Evolutionary conservation across 106 monocot species (phyloP), one percentile per base, ranked within the genome.

Genomic region (Xerophyta viscosa): DNA sequence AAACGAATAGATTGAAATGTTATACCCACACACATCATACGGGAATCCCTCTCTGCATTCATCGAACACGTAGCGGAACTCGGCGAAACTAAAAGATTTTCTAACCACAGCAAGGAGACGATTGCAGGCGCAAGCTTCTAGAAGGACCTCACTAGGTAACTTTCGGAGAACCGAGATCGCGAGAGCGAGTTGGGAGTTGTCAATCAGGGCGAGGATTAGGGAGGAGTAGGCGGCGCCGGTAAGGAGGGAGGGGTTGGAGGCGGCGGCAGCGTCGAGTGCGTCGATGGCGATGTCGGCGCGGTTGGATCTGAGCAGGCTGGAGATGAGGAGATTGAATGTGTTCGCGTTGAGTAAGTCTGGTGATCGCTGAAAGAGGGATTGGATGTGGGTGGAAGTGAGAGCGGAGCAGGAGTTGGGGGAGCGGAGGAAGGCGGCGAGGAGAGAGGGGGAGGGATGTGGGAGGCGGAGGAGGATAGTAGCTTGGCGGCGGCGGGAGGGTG

Each of bases 1-100:
- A 29, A 90, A 99, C 2, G 77, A 85, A 27, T 80, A 77, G 43
- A 99, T 90, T 48, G 74, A 80, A 21, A 86, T 61, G 54, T 99
- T 90, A 47, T 74, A 91, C 7, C 67, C 48, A 27, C 65, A 27
- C 0, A 62, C 20, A 29, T 89, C 64, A 39, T 80, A 80, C 27
- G 27, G 58, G 12, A 67, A 64, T 0, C 61, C 57, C 55, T 71
- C n/a, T 49, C 24, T 0, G 66, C 49, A 65, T 63, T 76, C 69
- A 26, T 80, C 90, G 43, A 99, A 86, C 73, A 99, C 52, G 8
- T 63, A 31, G 21, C 68, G 50, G 61, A 89, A 90, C 25, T 77
- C 77, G 0, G 79, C 69, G 9, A 24, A 57, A 65, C 69, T 52
- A 52, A 49, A 67, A 26, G 73, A 57, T 41, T 63, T 71, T 12